phyloP scores from a whole-genome alignment of 768 basidiomycete genomes.

The Leccinum olivaceopallidum region DNA sequence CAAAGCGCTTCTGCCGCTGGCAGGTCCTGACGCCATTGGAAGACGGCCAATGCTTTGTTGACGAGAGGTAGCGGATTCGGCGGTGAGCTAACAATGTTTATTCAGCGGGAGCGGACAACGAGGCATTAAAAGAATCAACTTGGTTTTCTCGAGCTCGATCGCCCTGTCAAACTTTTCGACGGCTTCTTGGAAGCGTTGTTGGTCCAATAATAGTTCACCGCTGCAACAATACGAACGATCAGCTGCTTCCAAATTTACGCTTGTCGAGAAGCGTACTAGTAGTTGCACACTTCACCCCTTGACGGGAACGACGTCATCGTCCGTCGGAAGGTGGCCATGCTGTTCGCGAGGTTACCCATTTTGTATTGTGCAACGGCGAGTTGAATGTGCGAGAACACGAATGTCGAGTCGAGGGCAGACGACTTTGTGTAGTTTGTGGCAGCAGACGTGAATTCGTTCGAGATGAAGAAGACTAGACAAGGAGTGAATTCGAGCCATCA shows the following conservation, averaged over 20 bases:
- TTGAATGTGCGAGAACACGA: slow-evolving; percentile 98
- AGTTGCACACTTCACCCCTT: slow-evolving; percentile 88
- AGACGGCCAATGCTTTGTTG: slow-evolving; percentile 96
- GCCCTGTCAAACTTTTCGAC: slow-evolving; percentile 92
- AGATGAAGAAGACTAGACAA: slow-evolving; percentile 83
- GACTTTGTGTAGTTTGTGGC: slow-evolving; percentile 91
- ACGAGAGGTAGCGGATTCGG: slow-evolving; percentile 90
- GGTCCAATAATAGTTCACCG: slow-evolving; percentile 92
- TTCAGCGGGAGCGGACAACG: background rate
- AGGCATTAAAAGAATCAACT: slow-evolving; percentile 42
- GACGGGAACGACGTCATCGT: slow-evolving; percentile 85
- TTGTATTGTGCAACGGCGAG: slow-evolving; percentile 98
- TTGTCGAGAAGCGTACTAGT: slow-evolving; percentile 64
- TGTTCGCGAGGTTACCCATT: slow-evolving; percentile 68
- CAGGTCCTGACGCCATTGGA: slow-evolving; percentile 94
- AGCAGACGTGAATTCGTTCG: slow-evolving; percentile 83
- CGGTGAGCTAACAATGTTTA: slow-evolving; percentile 39
- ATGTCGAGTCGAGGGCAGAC: slow-evolving; percentile 78
- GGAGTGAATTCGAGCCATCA: background rate
- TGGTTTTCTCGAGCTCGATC: slow-evolving; percentile 80
- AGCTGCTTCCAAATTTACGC: background rate
- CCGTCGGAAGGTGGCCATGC: slow-evolving; percentile 88
- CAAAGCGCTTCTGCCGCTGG: slow-evolving; percentile 81
- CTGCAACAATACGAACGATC: slow-evolving; percentile 40
- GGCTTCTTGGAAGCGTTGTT: slow-evolving; percentile 83